Evolutionary conservation across 2,329 filamentous ascomycete genomes (phyloP), one percentile per base, ranked within the genome.

Genomic region (Cladosporium sp.): DNA sequence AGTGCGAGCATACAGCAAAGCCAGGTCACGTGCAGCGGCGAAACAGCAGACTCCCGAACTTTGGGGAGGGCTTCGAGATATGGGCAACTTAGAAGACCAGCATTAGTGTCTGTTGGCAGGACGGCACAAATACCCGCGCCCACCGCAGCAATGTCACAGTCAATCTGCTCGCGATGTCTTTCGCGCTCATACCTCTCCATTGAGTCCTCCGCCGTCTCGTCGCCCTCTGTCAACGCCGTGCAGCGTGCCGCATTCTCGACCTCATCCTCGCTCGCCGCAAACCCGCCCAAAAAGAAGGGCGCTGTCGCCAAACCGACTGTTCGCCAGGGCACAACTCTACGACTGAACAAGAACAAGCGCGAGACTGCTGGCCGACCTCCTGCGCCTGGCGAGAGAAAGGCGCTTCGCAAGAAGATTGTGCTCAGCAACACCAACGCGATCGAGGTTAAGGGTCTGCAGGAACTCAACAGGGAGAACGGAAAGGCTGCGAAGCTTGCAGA

Each of bases 391-490:
- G 92, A 97, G 80, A 86, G 92, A 65, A 96, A 92, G 76, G 89
- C 90, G 28, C 80, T 90, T 71, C 87, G 92, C 65, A 96, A 95
- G 79, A 86, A 90, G 66, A 90, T 99, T 69, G 86, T 95, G 60
- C 85, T 99, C 61, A 93, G 88, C 80, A 99, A 97, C 77, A 89
- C 90, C 74, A 97, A 96, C 76, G 94, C 94, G 51, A 78, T 97
- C 38, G 84, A 88, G 60, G 88, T 97, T 7, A 71, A 79, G 22
- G 88, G 85, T 11, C 79, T 96, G 65, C 76, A 81, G 60, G 82
- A 87, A 51, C 70, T 96, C 57, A 80, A 75, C 12, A 71, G 75
- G 9, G 77, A 82, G 62, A 82, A 80, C 43, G 76, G 88, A 25
- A 62, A 57, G 17, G 54, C 58, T 3, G 62, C 61, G 22, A 65